Percentiles rank a stretch among this genome's conserved stretches.
Conservation (phyloP, 2,329 filamentous ascomycete species). For the Dryadomyces quercivorus region DNA sequence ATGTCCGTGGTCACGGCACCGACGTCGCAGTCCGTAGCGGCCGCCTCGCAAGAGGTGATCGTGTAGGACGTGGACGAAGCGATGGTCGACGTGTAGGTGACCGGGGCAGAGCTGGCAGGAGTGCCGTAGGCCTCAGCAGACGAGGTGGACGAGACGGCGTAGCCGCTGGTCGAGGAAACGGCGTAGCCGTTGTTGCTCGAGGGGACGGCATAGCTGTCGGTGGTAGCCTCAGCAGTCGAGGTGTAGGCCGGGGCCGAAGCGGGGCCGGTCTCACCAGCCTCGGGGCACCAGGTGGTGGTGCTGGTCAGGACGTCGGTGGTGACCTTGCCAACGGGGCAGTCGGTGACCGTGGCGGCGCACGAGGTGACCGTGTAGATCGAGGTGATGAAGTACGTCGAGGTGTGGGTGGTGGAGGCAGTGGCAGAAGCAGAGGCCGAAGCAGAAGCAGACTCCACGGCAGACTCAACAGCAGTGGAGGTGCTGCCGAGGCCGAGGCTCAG, state of each 20-base stretch:
- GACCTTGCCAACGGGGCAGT: neutral
- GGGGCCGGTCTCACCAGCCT: neutral
- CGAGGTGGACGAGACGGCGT: neutral
- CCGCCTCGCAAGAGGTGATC: neutral
- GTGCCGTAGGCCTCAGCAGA: neutral
- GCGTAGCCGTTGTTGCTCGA: no score
- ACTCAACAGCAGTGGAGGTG: no score
- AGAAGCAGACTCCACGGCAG: no score
- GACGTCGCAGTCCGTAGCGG: neutral
- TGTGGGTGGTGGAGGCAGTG: slow-evolving; percentile 1
- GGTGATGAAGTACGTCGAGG: slow-evolving; percentile 3
- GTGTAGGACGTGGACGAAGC: neutral
- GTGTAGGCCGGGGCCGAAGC: neutral
- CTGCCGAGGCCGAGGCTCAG: no score
- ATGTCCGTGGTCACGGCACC: neutral
- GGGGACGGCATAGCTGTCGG: neutral
- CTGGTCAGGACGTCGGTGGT: neutral
- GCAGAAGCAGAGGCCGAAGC: slow-evolving; percentile 2
- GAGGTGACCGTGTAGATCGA: slow-evolving; percentile 5
- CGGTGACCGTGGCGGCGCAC: slow-evolving; percentile 6
- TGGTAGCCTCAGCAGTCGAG: no score
- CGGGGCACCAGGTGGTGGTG: neutral
- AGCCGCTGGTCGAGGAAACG: no score
- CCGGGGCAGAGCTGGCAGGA: neutral
- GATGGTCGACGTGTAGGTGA: neutral